Evolutionary conservation across 306 rosid genomes (phyloP), one percentile per base, ranked within the genome.

Genomic region (Sicyos edulis): DNA sequence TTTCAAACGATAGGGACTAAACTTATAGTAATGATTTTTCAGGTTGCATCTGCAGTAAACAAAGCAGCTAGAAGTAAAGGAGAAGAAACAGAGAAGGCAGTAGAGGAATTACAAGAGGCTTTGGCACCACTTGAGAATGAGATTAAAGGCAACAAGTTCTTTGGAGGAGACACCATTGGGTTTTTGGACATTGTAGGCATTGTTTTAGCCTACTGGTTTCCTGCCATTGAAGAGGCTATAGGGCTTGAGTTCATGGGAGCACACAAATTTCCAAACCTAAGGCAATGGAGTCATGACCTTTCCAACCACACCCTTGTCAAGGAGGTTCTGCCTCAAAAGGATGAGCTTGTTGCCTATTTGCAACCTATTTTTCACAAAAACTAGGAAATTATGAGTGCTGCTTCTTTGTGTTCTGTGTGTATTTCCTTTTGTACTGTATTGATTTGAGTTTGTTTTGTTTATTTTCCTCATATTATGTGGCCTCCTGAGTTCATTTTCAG

Each of bases 221-320:
- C 61, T 56, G 61, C 32, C 32, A 0, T 85, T 42, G 81, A 86
- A 86, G 81, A 91, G 55, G 5, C 76, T 71, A 17, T 29, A 21
- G 13, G 89, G 80, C 15, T 12, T 81, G 34, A 79, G 26, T 70
- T n/a, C 0, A 55, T 49, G 22, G 82, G 80, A 16, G 75, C 4
- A 10, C 0, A 63, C 49, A 40, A 81, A n/a, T 74, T 85, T 67
- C 89, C 90, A 7, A 78, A 74, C 34, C 65, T 85, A 1, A 47
- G 69, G 29, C 64, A 76, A 15, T 86, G 88, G 92, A 77, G 32
- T 10, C 32, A 20, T 3, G 3, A 20, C 1, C 15, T 56, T 21
- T 5, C 1, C 5, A 57, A 57, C 77, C 10, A 76, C 22, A 34
- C 50, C 42, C 45, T 63, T 8, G 73, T 89, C 34, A 79, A 82